These are phyloP conservation scores for Nitzschia putrida DNA, from an alignment of 108 stramenopile genomes.

Conservation along the genomic window DNA sequence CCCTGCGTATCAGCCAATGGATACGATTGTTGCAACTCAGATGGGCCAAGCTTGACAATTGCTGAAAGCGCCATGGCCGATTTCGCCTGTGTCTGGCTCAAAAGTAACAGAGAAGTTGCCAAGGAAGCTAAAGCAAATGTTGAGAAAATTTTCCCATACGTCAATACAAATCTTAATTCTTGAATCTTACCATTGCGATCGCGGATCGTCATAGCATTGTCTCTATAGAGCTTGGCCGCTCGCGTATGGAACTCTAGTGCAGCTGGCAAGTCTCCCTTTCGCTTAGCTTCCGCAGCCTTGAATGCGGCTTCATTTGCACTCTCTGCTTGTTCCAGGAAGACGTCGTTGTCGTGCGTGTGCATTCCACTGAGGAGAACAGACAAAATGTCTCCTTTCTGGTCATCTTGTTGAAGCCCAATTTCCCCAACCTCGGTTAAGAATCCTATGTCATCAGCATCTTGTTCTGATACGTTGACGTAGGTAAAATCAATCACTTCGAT, in stretches of 20 bases:
- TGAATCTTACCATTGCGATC: constrained; percentile 42
- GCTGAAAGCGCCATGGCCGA: constrained; percentile 47
- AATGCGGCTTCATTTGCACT: constrained; percentile 34
- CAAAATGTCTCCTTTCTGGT: constrained; percentile 35
- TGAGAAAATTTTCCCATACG: not conserved
- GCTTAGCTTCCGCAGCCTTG: constrained; percentile 42
- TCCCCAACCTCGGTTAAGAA: constrained; percentile 26
- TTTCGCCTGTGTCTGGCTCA: constrained; percentile 63
- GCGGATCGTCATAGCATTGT: constrained; percentile 37
- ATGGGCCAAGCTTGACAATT: constrained; percentile 33
- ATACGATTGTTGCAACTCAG: constrained; percentile 15
- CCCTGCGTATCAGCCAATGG: constrained; percentile 7
- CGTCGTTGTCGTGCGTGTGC: constrained; percentile 12
- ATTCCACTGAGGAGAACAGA: constrained; percentile 38
- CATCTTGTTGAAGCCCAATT: constrained; percentile 6
- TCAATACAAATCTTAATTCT: not conserved
- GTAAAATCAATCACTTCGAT: constrained; percentile 47
- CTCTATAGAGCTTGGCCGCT: constrained; percentile 48
- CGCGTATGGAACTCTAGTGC: constrained; percentile 45
- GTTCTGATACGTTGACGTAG: constrained; percentile 53
- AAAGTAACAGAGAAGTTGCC: constrained; percentile 48
- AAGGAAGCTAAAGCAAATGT: constrained; percentile 25
- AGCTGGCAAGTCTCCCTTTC: constrained; percentile 34
- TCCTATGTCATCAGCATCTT: constrained; percentile 40
- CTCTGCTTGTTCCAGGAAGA: constrained; percentile 33